Evolutionary conservation across 2,329 filamentous ascomycete species (phyloP).

Genomic region (Juglanconis sp.): DNA sequence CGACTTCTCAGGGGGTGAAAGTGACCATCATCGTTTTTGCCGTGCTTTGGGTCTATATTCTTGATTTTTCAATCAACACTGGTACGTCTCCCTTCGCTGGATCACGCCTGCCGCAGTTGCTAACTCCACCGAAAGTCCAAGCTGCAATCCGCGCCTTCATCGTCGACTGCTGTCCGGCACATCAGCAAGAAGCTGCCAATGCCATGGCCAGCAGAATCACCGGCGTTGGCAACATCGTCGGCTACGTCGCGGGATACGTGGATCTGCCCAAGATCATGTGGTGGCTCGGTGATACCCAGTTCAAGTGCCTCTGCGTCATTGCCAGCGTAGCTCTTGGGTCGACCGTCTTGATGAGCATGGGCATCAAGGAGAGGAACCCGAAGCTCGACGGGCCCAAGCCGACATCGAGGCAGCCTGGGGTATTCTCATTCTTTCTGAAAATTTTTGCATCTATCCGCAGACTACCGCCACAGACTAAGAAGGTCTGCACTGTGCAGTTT

Average conservation of each 20-base stretch:
- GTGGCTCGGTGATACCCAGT: constrained; percentile 83
- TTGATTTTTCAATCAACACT: constrained; percentile 95
- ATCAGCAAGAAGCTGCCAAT: constrained; percentile 92
- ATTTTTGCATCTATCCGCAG: constrained; percentile 74
- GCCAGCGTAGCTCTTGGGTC: constrained; percentile 69
- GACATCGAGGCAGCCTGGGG: constrained; percentile 54
- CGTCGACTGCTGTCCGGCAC: constrained; percentile 84
- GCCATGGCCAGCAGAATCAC: constrained; percentile 87
- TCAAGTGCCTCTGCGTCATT: constrained; percentile 86
- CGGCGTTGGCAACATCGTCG: constrained; percentile 85
- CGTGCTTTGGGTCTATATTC: constrained; percentile 80
- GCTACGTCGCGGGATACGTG: constrained; percentile 83
- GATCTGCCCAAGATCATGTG: constrained; percentile 72
- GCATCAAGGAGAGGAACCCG: constrained; percentile 78
- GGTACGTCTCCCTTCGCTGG: constrained; percentile 45
- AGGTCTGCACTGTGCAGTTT: constrained; percentile 78
- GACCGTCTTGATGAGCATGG: constrained; percentile 67
- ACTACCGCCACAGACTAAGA: constrained; percentile 76
- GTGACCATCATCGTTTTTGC: constrained; percentile 71
- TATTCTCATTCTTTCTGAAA: constrained; percentile 75
- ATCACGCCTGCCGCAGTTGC: background rate
- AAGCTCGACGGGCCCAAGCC: constrained; percentile 63
- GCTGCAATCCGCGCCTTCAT: constrained; percentile 89
- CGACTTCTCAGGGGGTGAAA: constrained; percentile 62
- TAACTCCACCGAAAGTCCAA: constrained; percentile 59